A percentile compares a stretch with the other conserved stretches of the same genome.
Conservation (phyloP, 2,329 filamentous ascomycete genomes). For the Colletotrichum limetticola region DNA sequence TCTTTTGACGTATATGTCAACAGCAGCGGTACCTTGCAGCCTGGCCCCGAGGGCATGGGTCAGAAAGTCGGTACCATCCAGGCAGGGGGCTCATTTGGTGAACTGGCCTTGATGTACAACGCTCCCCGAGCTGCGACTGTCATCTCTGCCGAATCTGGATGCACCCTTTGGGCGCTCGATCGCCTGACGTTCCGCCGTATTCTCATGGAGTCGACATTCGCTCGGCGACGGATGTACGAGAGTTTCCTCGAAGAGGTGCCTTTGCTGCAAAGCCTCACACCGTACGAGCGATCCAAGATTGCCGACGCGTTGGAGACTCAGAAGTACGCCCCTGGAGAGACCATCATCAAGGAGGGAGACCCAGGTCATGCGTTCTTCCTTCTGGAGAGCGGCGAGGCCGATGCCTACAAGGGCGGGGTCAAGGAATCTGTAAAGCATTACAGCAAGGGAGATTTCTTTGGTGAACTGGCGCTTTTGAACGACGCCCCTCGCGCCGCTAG, state of each 20-base stretch:
- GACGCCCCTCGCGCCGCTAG: constrained; percentile 93
- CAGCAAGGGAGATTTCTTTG: constrained; percentile 94
- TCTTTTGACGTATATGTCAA: constrained; percentile 94
- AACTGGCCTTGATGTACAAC: constrained; percentile 98
- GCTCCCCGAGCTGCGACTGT: constrained; percentile 95
- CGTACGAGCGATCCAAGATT: constrained; percentile 97
- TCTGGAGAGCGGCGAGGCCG: constrained; percentile 86
- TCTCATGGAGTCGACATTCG: constrained; percentile 97
- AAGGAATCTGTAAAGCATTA: constrained; percentile 82
- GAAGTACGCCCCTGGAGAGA: constrained; percentile 82
- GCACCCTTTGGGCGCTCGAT: constrained; percentile 93
- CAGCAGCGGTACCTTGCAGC: constrained; percentile 77
- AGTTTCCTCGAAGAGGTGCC: constrained; percentile 95
- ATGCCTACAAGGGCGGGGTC: constrained; percentile 83
- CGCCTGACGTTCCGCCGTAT: constrained; percentile 97
- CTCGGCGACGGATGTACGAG: constrained; percentile 96
- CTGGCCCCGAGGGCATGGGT: constrained; percentile 85
- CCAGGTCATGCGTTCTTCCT: constrained; percentile 93
- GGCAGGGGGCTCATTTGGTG: constrained; percentile 93
- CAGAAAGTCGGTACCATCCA: constrained; percentile 84
- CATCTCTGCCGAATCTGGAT: constrained; percentile 80
- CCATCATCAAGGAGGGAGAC: constrained; percentile 92
- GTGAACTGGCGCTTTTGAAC: constrained; percentile 91
- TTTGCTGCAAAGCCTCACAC: constrained; percentile 82
- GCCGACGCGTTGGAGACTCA: constrained; percentile 93